Evolutionary conservation across 1,284 basidiomycete genomes (phyloP).

Genomic region (Heterobasidion occidentale): DNA sequence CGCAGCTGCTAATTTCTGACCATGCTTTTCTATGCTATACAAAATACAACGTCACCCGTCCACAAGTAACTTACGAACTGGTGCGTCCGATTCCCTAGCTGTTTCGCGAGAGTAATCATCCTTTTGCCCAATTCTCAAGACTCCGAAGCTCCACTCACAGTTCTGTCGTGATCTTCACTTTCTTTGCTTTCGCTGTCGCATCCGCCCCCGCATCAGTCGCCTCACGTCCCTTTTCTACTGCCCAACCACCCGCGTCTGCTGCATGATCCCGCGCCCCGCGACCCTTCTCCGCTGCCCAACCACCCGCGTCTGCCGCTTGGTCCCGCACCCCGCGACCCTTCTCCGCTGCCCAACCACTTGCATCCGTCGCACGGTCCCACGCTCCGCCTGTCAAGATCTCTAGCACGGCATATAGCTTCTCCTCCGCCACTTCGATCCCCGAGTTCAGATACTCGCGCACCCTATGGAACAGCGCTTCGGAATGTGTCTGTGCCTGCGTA

Average conservation of each 20-base stretch:
- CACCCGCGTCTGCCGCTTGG: conserved; percentile 25
- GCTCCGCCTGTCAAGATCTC: conserved; percentile 35
- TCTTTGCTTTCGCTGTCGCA: neutral
- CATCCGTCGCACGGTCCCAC: conserved; percentile 24
- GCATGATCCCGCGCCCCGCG: conserved; percentile 24
- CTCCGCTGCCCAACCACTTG: conserved; percentile 18
- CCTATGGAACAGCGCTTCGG: conserved; percentile 49
- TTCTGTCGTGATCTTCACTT: neutral
- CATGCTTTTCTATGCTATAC: no score
- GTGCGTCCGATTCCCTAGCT: no score
- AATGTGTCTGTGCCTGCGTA: conserved; percentile 50
- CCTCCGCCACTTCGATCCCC: conserved; percentile 62
- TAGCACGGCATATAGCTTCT: conserved; percentile 45
- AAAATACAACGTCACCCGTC: no score
- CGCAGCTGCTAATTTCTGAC: no score
- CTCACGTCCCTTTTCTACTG: neutral
- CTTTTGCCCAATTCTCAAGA: neutral
- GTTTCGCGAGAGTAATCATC: neutral
- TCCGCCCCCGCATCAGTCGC: neutral
- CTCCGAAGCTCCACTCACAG: neutral
- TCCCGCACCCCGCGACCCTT: conserved; percentile 8
- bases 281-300: conserved; percentile 12
- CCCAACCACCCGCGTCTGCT: conserved; percentile 25
- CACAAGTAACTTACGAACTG: no score
- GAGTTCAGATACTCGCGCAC: conserved; percentile 56